Conservation (phyloP, 2,329 filamentous ascomycete species). For the Ceratocystiopsis minuta region DNA sequence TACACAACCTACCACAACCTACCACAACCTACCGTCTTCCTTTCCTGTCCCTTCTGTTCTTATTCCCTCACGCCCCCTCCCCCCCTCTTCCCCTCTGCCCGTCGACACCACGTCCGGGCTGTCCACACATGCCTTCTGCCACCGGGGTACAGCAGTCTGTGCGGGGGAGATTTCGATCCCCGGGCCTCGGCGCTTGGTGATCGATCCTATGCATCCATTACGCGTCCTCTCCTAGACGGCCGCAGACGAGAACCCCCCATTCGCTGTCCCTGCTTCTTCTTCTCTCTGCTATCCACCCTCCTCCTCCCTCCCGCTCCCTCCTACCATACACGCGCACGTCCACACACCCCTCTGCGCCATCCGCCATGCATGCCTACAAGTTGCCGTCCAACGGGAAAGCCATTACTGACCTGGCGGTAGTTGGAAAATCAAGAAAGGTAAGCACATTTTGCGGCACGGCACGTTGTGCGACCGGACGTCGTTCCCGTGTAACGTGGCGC, state of each 20-base stretch:
- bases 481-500: constrained; percentile 8
- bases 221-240: too few species aligned
- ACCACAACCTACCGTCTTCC: too few species aligned
- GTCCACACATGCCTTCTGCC: too few species aligned
- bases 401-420: constrained; percentile 37
- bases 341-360: not conserved
- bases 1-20: not conserved
- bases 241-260: too few species aligned
- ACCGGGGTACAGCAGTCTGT: too few species aligned
- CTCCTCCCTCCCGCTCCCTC: constrained; percentile 1
- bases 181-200: too few species aligned
- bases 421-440: constrained; percentile 42
- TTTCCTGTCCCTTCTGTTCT: not conserved
- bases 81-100: not conserved
- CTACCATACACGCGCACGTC: not conserved
- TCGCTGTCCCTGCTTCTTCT: not conserved
- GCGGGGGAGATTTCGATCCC: too few species aligned
- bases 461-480: too few species aligned
- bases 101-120: too few species aligned
- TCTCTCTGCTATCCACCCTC: constrained; percentile 12
- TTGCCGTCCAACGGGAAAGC: constrained; percentile 10
- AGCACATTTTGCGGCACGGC: constrained; percentile 3
- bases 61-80: not conserved
- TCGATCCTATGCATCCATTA: too few species aligned
- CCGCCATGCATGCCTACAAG: constrained; percentile 6